A percentile compares a stretch with the other conserved stretches of the same genome.
Conservation (phyloP, 1,284 basidiomycete species). For the Trichosporon asahii region DNA sequence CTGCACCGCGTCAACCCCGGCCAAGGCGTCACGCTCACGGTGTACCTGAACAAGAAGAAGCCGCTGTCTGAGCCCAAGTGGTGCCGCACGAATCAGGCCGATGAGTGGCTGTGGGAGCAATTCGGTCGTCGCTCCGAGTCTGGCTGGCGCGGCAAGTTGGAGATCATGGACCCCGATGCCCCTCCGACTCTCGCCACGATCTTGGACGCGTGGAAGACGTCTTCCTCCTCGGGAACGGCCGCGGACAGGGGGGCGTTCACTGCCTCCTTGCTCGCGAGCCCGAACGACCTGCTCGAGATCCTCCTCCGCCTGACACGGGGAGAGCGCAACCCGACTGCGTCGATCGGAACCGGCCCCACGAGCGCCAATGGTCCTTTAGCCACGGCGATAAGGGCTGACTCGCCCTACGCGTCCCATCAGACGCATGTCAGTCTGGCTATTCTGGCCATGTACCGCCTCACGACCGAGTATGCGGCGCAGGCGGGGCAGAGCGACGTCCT, state of each 20-base stretch:
- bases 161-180: slow-evolving; percentile 91
- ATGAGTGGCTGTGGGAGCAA: slow-evolving; percentile 85
- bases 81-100: slow-evolving; percentile 88
- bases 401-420: slow-evolving; percentile 78
- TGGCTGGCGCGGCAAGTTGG: slow-evolving; percentile 89
- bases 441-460: slow-evolving; percentile 79
- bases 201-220: slow-evolving; percentile 78
- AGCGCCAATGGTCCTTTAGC: slow-evolving; percentile 40
- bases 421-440: slow-evolving; percentile 89
- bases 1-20: slow-evolving; percentile 26
- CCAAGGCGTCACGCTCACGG: slow-evolving; percentile 44
- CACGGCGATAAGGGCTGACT: slow-evolving; percentile 66
- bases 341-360: slow-evolving; percentile 58
- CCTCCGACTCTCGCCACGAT: slow-evolving; percentile 86
- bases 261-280: slow-evolving; percentile 73
- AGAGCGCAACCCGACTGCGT: slow-evolving; percentile 70
- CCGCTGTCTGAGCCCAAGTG: slow-evolving; percentile 92
- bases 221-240: slow-evolving; percentile 69
- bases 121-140: slow-evolving; percentile 61
- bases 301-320: slow-evolving; percentile 82
- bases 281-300: slow-evolving; percentile 82
- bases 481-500: slow-evolving; percentile 68
- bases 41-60: slow-evolving; percentile 74
- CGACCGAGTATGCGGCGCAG: slow-evolving; percentile 72
- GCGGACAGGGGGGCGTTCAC: slow-evolving; percentile 81